phyloP scores from a whole-genome alignment of 2,329 filamentous ascomycete species.

The Trichoderma endophyticum region DNA sequence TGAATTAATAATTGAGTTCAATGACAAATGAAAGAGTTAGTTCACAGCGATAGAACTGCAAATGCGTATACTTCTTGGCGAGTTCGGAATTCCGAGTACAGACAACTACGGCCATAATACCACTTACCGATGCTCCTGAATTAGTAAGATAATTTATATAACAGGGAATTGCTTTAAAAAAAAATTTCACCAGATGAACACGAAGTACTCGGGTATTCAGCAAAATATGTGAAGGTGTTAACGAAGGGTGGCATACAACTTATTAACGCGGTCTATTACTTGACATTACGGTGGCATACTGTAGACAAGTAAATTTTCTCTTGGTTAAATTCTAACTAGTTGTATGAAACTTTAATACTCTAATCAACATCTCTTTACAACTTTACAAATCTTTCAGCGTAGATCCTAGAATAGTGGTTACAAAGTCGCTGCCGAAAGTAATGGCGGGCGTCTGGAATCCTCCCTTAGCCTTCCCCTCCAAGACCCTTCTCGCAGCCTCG shows the following conservation, averaged over 20 bases:
- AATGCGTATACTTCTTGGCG: neutral
- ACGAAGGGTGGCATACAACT: neutral
- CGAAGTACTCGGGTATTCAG: neutral
- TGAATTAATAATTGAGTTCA: neutral
- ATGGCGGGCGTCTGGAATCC: neutral
- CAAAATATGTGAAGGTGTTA: neutral
- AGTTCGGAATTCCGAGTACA: neutral
- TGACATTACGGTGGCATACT: neutral
- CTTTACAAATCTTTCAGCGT: neutral
- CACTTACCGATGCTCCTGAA: neutral
- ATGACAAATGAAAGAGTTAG: neutral
- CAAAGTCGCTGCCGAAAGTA: neutral
- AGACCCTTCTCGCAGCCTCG: neutral
- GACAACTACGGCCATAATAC: neutral
- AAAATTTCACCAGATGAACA: too few species aligned
- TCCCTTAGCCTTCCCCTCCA: neutral
- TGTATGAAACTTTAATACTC: neutral
- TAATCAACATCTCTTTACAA: neutral
- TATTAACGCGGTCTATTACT: neutral
- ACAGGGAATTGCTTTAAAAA: too few species aligned
- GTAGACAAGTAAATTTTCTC: accelerated
- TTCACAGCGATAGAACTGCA: neutral
- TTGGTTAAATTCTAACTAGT: neutral
- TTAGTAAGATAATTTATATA: too few species aligned
- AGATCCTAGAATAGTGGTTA: neutral